Evolutionary conservation across 2,329 filamentous ascomycete species (phyloP).

Genomic region (Blastomyces parvus): DNA sequence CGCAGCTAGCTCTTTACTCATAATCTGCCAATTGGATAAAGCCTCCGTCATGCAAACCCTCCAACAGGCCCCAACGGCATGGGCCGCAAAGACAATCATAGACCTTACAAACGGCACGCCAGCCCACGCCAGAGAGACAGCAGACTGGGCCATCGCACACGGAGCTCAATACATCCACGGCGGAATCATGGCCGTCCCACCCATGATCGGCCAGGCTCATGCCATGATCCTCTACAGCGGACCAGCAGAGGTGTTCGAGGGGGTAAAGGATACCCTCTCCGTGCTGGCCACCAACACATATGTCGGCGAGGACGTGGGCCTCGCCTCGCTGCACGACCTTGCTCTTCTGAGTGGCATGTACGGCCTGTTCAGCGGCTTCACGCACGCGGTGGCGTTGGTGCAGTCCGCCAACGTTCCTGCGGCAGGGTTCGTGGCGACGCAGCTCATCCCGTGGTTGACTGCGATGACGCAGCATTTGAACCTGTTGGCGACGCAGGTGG

Average conservation of each 20-base stretch:
- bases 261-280: neutral
- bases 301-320: conserved; percentile 1
- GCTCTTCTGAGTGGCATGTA: conserved; percentile 9
- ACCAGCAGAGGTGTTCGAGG: neutral
- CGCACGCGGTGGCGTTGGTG: conserved; percentile 7
- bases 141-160: neutral
- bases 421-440: neutral
- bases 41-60: conserved; percentile 2
- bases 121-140: neutral
- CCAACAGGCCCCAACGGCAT: neutral
- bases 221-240: neutral
- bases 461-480: conserved; percentile 3
- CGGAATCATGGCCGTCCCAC: conserved; percentile 9
- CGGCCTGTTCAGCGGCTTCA: conserved; percentile 8
- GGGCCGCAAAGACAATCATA: conserved; percentile 6
- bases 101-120: conserved; percentile 10
- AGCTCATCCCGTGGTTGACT: neutral
- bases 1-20: conserved; percentile 6
- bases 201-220: neutral
- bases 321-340: conserved; percentile 3
- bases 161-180: conserved; percentile 8
- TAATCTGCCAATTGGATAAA: conserved; percentile 8
- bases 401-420: neutral
- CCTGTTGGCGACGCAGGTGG: conserved; percentile 1
- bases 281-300: conserved; percentile 2